Base-by-base conservation (phyloP, 2,329 filamentous ascomycete genomes). In the Aspergillus sp. region DNA sequence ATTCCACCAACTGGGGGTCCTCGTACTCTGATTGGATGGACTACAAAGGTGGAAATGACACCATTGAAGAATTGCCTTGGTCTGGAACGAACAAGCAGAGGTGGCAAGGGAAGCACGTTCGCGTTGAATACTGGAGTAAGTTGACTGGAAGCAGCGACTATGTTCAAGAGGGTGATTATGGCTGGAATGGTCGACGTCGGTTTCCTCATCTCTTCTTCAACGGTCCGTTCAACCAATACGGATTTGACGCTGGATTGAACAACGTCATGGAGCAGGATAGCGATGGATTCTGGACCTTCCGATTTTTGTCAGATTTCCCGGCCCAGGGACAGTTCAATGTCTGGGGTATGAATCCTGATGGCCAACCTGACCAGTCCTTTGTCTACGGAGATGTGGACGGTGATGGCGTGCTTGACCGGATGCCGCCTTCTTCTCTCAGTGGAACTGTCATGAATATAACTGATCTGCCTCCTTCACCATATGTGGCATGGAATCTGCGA, bases 261-360 rank as follows among this genome's bases (percentile, higher is more conserved):
- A 84, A 84, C 50, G 57, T 69, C 5, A 79, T 86, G 70, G 63
- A 72, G 17, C 75, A 81, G 42, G 71, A 75, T 26, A 68, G 69
- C 17, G 74, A 82, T 47, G 74, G 76, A 14, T 68, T 71, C 3
- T 87, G 85, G 85, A 71, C 75, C 17, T 82, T 80, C 59, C 75
- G 82, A 56, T 82, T 86, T 53, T 80, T 85, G 76, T 74, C 78
- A 3, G 84, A 87, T 62, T 87, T 82, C 79, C 84, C 84, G 5
- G 78, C 80, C 2, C 70, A 79, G 45, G 79, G 83, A 51, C 83
- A 86, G 60, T 70, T 86, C 53, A 87, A 86, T 58, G 76, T 85
- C 4, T 87, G 85, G 84, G 85, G 84, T 47, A 82, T 86, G 64
- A 84, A 86, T 60, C 78, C 79, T 0, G 79, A 86, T 65, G 82